Evolutionary conservation across 2,329 filamentous ascomycete species (phyloP), one percentile per base, ranked within the genome.

Genomic region (Sclerotinia minor): DNA sequence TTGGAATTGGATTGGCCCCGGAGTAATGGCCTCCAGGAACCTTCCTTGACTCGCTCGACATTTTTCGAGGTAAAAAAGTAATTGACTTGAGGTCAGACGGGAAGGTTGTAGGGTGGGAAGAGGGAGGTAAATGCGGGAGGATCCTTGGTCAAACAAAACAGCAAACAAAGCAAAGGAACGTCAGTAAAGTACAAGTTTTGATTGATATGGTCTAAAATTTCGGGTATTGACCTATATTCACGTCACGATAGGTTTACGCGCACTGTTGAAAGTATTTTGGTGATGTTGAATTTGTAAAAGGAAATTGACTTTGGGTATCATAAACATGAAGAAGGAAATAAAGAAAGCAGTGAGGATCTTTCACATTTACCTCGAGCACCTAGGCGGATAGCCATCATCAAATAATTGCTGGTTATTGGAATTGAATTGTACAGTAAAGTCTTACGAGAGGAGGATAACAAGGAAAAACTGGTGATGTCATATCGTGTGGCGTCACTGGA

Each of bases 1-100:
- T 74, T 19, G 73, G 73, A 47, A 71, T 68, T 11, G 73, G 72
- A 57, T 74, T 74, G 24, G 69, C 32, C 38, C 70, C 71, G 3
- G 72, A 73, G 38, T 73, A 73, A 59, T 69, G 69, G 24, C 45
- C 67, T 5, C 69, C 69, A 26, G 69, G 69, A 26, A 29, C 58
- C 64, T 69, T 70, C 26, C 69, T 70, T n/a, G 59, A 52, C 15
- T 64, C 65, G 52, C 49, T 69, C 11, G 66, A 68, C 66, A 66
- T 69, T 1, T 52, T 58, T n/a, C 6, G 21, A 45, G 26, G 6
- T 13, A n/a, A 38, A 29, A 3, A 29, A 21, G 3, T 19, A 11
- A 2, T 54, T 58, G 64, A 47, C 38, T 32, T 15, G 29, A 17
- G 45, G 17, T 50, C 35, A 19, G 59, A 29, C 13, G 52, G 2